Evolutionary conservation across 768 basidiomycete species (phyloP).

Genomic region (Collybia nuda): DNA sequence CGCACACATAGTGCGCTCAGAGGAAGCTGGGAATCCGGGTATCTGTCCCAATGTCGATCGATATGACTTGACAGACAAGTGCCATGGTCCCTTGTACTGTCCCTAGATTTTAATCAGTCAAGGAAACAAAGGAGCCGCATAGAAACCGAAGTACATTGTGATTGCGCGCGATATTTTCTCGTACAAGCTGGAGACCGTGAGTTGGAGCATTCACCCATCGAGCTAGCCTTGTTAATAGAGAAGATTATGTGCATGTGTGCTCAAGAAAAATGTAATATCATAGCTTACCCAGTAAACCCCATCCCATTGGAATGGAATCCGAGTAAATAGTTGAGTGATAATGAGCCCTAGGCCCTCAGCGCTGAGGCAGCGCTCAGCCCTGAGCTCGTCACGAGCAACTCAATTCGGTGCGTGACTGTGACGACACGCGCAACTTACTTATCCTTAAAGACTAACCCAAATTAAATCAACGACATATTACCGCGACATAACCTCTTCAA

Average conservation of each 20-base stretch:
- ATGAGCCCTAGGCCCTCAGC: too few relatives aligned
- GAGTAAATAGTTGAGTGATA: too few relatives aligned
- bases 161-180: slow-evolving; percentile 67
- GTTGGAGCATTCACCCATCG: slow-evolving; percentile 85
- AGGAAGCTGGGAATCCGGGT: slow-evolving; percentile 45
- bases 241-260: slow-evolving; percentile 1
- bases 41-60: slow-evolving; percentile 68
- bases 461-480: too few relatives aligned
- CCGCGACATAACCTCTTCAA: slow-evolving; percentile 14
- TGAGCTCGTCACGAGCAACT: background rate
- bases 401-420: slow-evolving; percentile 16
- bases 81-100: slow-evolving; percentile 61
- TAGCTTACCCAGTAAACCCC: slow-evolving; percentile 63
- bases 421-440: slow-evolving; percentile 1
- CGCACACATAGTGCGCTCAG: slow-evolving; percentile 72
- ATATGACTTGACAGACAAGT: slow-evolving; percentile 68
- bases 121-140: slow-evolving; percentile 5
- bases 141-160: slow-evolving; percentile 51
- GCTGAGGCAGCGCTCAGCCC: too few relatives aligned
- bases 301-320: too few relatives aligned
- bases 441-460: too few relatives aligned
- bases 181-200: slow-evolving; percentile 64
- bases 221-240: slow-evolving; percentile 50
- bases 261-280: slow-evolving; percentile 6
- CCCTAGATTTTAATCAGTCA: slow-evolving; percentile 43